Evolutionary conservation across 2,329 filamentous ascomycete genomes (phyloP).

Genomic region (Penicillium sp.): DNA sequence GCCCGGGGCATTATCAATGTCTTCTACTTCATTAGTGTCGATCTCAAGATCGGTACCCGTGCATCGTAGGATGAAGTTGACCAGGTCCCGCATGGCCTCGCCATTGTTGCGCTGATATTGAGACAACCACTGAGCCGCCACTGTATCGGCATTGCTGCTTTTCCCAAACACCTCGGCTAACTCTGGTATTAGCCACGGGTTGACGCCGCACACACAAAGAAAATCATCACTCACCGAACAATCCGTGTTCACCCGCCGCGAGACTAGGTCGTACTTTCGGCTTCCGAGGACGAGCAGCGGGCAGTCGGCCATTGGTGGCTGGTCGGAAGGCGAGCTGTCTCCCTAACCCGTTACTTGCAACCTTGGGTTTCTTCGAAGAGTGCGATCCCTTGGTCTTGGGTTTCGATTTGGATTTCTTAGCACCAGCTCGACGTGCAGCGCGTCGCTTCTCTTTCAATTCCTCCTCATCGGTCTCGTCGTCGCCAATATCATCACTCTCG

Average conservation of each 20-base stretch:
- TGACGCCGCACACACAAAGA: not conserved
- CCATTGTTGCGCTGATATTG: conserved; percentile 56
- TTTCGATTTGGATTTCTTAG: conserved; percentile 42
- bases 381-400: conserved; percentile 32
- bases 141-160: conserved; percentile 54
- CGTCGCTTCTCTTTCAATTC: conserved; percentile 47
- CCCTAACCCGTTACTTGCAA: conserved; percentile 47
- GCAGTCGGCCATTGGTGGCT: conserved; percentile 45
- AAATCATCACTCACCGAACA: conserved; percentile 51
- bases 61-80: conserved; percentile 63
- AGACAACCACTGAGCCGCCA: conserved; percentile 57
- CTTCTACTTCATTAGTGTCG: conserved; percentile 77
- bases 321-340: conserved; percentile 56
- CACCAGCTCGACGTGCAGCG: conserved; percentile 32
- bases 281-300: conserved; percentile 49
- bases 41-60: conserved; percentile 80
- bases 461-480: conserved; percentile 48
- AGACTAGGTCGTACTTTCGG: conserved; percentile 52
- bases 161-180: conserved; percentile 60
- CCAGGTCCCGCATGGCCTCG: conserved; percentile 55
- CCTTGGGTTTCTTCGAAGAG: conserved; percentile 56
- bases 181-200: conserved; percentile 20
- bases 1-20: conserved; percentile 80
- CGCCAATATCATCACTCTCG: conserved; percentile 40
- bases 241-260: conserved; percentile 53